Conservation (phyloP, 805 yeast genomes). For the Cyberlindnera amylophila region DNA sequence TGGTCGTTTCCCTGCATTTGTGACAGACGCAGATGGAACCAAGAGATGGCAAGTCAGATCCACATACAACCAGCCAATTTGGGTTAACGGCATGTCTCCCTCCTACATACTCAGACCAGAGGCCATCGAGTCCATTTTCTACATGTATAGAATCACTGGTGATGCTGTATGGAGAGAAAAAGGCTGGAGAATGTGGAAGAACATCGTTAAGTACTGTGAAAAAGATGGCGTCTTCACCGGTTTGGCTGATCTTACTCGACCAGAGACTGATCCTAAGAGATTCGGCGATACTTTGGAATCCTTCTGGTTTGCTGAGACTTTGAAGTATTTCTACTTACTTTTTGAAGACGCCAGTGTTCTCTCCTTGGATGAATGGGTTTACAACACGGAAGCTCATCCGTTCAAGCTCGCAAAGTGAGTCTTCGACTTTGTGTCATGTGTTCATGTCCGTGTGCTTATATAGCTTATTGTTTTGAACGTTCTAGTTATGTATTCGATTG, state of each 20-base stretch:
- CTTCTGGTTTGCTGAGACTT: conserved; percentile 56
- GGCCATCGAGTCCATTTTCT: conserved; percentile 56
- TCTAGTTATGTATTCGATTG: background rate
- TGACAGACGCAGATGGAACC: conserved; percentile 7
- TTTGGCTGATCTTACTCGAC: conserved; percentile 36
- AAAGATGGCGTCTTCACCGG: conserved; percentile 36
- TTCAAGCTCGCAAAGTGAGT: conserved; percentile 28
- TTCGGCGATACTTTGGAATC: conserved; percentile 40
- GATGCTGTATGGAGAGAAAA: conserved; percentile 52
- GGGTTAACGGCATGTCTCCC: conserved; percentile 34
- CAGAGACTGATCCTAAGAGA: conserved; percentile 20
- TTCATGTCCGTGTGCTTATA: background rate
- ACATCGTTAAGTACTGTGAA: conserved; percentile 31
- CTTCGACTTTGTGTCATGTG: too few species aligned
- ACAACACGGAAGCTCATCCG: conserved; percentile 64
- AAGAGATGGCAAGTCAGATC: conserved; percentile 11
- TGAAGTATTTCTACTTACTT: conserved; percentile 51
- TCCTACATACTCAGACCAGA: conserved; percentile 54
- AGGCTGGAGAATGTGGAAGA: conserved; percentile 47
- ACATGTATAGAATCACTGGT: conserved; percentile 58
- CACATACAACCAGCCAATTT: conserved; percentile 26
- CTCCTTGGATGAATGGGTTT: conserved; percentile 50
- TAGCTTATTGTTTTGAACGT: background rate
- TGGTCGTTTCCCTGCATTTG: conserved; percentile 5
- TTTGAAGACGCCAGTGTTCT: conserved; percentile 41